Conservation (phyloP, 805 yeast species). For the Tetrapisispora nanseiensis region DNA sequence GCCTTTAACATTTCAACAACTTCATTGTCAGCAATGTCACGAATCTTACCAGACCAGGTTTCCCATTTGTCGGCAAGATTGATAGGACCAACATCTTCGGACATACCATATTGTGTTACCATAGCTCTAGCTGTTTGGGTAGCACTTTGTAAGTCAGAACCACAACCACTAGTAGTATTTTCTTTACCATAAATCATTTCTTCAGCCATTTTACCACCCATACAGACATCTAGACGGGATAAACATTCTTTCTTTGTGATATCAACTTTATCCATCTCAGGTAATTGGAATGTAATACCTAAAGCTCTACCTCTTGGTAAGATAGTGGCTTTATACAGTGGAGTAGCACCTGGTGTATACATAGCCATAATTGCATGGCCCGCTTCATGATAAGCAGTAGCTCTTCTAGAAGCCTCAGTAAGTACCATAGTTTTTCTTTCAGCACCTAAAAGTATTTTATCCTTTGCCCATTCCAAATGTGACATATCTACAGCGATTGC, state of each 20-base stretch:
- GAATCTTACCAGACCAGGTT: conserved; percentile 81
- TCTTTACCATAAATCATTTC: conserved; percentile 85
- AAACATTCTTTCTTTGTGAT: conserved; percentile 81
- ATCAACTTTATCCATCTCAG: conserved; percentile 96
- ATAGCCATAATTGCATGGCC: conserved; percentile 98
- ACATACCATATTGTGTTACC: conserved; percentile 97
- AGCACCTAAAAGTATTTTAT: conserved; percentile 95
- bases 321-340: conserved; percentile 92
- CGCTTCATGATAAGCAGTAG: conserved; percentile 97
- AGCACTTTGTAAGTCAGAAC: conserved; percentile 82
- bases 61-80: conserved; percentile 86
- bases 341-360: conserved; percentile 89
- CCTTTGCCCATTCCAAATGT: conserved; percentile 98
- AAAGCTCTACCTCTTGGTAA: conserved; percentile 94
- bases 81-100: conserved; percentile 87
- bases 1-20: conserved; percentile 64
- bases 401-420: conserved; percentile 86
- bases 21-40: conserved; percentile 89
- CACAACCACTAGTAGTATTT: conserved; percentile 91
- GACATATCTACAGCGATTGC: conserved; percentile 84
- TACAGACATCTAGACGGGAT: conserved; percentile 90
- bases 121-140: conserved; percentile 90
- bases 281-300: conserved; percentile 94
- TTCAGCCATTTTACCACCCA: conserved; percentile 99
- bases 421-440: conserved; percentile 96